Evolutionary conservation across 108 stramenopile genomes (phyloP).

Genomic region (Cyclotella atomus): DNA sequence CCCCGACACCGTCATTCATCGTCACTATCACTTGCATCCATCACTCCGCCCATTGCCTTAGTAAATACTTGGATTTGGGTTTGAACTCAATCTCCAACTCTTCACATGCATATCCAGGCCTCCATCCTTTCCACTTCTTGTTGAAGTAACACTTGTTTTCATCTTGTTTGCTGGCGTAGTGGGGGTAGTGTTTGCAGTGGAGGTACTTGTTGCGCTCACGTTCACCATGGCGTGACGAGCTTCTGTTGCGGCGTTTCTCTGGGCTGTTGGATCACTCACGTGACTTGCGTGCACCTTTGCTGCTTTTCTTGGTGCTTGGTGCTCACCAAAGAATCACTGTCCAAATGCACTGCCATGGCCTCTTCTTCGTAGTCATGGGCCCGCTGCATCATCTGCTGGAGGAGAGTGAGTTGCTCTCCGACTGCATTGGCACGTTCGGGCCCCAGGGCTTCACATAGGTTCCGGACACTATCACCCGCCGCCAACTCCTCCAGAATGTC

Average conservation of each 20-base stretch:
- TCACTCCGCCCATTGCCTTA: not conserved
- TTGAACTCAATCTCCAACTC: too few species aligned
- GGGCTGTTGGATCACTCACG: not conserved
- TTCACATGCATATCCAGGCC: not conserved
- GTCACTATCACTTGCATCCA: not conserved
- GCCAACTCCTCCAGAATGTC: too few species aligned
- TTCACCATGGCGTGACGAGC: not conserved
- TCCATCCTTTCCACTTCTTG: not conserved
- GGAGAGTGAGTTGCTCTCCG: not conserved
- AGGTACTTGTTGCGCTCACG: not conserved
- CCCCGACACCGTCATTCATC: slow-evolving; percentile 13
- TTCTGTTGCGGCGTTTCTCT: not conserved
- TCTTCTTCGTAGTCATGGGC: not conserved
- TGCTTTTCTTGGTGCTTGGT: too few species aligned
- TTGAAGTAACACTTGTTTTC: not conserved
- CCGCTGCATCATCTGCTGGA: not conserved
- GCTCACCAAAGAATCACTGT: not conserved
- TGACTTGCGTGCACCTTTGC: not conserved
- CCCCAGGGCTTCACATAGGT: too few species aligned
- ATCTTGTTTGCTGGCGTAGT: not conserved
- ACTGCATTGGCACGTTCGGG: too few species aligned
- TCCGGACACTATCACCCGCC: too few species aligned
- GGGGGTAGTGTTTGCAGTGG: not conserved
- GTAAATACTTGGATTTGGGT: slow-evolving; percentile 4
- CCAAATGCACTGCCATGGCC: not conserved